phyloP scores from a whole-genome alignment of 2,329 filamentous ascomycete genomes.

The Hymenoscyphus repandus region DNA sequence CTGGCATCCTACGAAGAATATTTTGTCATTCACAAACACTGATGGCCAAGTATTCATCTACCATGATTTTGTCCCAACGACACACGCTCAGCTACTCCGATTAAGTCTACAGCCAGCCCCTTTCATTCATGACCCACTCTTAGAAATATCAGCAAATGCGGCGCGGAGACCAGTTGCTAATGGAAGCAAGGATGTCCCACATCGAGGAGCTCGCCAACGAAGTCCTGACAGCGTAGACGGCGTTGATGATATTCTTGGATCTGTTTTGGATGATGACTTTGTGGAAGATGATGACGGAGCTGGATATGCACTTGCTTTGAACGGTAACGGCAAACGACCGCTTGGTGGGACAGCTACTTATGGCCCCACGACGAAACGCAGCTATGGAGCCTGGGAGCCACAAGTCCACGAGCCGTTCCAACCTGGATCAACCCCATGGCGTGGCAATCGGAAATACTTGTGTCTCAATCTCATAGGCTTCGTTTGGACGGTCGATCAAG shows the following conservation, averaged over 20 bases:
- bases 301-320: conserved; percentile 64
- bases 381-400: conserved; percentile 39
- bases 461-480: conserved; percentile 91
- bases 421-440: conserved; percentile 91
- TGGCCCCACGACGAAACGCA: conserved; percentile 38
- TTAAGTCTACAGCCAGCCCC: conserved; percentile 68
- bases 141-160: conserved; percentile 63
- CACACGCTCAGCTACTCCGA: conserved; percentile 51
- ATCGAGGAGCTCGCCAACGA: conserved; percentile 49
- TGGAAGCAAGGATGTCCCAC: conserved; percentile 46
- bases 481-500: conserved; percentile 95
- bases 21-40: conserved; percentile 84
- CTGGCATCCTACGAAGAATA: conserved; percentile 89
- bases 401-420: conserved; percentile 82
- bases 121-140: conserved; percentile 75
- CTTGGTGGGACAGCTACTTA: conserved; percentile 39
- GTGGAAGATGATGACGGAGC: conserved; percentile 94
- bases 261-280: conserved; percentile 63
- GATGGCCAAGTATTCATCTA: conserved; percentile 94
- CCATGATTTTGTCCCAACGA: conserved; percentile 59
- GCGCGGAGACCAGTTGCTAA: conserved; percentile 47
- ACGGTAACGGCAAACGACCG: conserved; percentile 61
- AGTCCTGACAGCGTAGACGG: conserved; percentile 76
- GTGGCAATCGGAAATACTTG: conserved; percentile 87
- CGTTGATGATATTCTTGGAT: conserved; percentile 59